These are phyloP conservation scores for Sonneratia caseolaris DNA, from an alignment of 345 rosid genomes.

Conservation along the genomic window DNA sequence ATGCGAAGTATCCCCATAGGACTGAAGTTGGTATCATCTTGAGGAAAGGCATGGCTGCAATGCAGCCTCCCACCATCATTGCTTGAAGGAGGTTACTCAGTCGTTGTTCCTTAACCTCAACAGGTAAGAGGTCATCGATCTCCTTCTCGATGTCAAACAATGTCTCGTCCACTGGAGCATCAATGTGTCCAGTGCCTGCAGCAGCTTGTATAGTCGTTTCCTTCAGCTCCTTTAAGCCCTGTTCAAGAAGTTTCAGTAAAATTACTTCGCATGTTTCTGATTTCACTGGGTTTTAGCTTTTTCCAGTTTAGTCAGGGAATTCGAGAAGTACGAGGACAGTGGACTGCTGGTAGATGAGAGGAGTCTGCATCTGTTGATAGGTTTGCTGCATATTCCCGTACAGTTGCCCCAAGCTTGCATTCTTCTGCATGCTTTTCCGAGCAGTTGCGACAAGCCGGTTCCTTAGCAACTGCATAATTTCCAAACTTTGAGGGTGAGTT, in stretches of 20 bases:
- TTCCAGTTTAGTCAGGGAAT: not conserved
- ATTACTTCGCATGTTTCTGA: not conserved
- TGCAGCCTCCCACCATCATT: conserved; percentile 65
- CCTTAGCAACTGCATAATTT: conserved; percentile 52
- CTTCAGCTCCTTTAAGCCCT: conserved; percentile 64
- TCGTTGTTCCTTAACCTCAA: conserved; percentile 78
- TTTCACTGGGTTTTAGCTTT: not conserved
- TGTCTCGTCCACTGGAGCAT: conserved; percentile 65
- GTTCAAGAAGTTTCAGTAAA: not conserved
- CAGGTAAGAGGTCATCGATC: conserved; percentile 67
- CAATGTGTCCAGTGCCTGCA: conserved; percentile 44
- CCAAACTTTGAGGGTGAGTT: not conserved
- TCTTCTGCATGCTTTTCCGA: conserved; percentile 48
- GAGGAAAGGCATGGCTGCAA: conserved; percentile 76
- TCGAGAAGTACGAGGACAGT: conserved; percentile 20
- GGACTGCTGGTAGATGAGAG: conserved; percentile 55
- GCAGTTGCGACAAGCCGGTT: conserved; percentile 69
- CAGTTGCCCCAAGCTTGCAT: conserved; percentile 72
- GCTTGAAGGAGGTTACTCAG: conserved; percentile 71
- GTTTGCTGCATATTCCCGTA: conserved; percentile 76
- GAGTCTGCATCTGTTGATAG: conserved; percentile 85
- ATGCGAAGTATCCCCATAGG: conserved; percentile 85
- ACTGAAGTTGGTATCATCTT: conserved; percentile 76
- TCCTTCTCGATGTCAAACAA: conserved; percentile 72
- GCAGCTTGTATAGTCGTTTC: conserved; percentile 68